Evolutionary conservation across 1,139 yeast genomes (phyloP).

Genomic region (Pichiaceae sp.): DNA sequence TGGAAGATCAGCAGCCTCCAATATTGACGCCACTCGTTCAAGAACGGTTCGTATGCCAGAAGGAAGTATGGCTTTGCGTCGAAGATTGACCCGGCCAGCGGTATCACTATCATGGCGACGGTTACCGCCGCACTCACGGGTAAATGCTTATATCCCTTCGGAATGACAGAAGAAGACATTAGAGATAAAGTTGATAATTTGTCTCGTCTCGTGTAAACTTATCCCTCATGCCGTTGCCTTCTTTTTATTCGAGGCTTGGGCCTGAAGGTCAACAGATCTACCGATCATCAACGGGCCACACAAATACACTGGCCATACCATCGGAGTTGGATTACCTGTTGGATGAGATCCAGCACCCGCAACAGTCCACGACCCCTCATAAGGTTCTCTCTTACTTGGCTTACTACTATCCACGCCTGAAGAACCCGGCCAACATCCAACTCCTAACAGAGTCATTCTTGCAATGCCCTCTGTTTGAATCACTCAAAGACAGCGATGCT

Average conservation of each 20-base stretch:
- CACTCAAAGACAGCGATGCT: constrained; percentile 28
- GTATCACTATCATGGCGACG: constrained; percentile 32
- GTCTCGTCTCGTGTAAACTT: neutral
- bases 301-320: constrained; percentile 7
- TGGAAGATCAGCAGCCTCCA: constrained; percentile 60
- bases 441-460: constrained; percentile 44
- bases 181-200: neutral
- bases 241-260: constrained; percentile 23
- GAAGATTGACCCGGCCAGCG: constrained; percentile 47
- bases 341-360: constrained; percentile 35
- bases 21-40: constrained; percentile 53
- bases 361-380: constrained; percentile 25
- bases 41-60: constrained; percentile 50
- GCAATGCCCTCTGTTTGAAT: constrained; percentile 32
- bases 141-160: constrained; percentile 41
- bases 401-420: constrained; percentile 55
- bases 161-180: constrained; percentile 24
- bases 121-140: constrained; percentile 48
- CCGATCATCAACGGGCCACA: neutral
- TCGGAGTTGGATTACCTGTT: constrained; percentile 43
- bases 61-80: constrained; percentile 47
- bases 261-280: constrained; percentile 24
- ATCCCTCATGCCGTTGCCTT: neutral
- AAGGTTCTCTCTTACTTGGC: constrained; percentile 44
- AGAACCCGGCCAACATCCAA: constrained; percentile 47